Evolutionary conservation across 2,329 filamentous ascomycete species (phyloP).

Genomic region (Colletotrichum sp.): DNA sequence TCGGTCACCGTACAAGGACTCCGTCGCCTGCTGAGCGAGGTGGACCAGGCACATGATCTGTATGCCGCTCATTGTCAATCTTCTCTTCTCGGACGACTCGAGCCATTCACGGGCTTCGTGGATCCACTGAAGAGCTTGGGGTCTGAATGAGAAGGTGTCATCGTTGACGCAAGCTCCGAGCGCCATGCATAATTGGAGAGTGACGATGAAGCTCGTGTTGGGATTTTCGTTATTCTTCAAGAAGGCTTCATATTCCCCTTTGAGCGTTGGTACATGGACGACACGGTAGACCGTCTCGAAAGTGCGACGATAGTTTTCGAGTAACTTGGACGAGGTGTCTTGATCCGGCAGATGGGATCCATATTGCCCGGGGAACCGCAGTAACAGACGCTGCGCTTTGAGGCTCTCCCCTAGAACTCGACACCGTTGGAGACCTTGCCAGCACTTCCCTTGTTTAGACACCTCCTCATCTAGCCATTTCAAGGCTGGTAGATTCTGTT

Average conservation of each 20-base stretch:
- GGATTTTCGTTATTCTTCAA: conserved; percentile 18
- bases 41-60: conserved; percentile 34
- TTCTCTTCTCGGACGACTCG: conserved; percentile 26
- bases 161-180: conserved; percentile 25
- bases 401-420: conserved; percentile 45
- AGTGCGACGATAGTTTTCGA: conserved; percentile 43
- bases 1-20: conserved; percentile 24
- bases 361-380: conserved; percentile 36
- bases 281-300: conserved; percentile 47
- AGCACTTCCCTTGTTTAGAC: conserved; percentile 34
- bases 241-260: conserved; percentile 34
- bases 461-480: conserved; percentile 37
- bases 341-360: conserved; percentile 43
- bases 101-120: conserved; percentile 26
- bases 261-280: conserved; percentile 45
- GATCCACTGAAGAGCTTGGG: conserved; percentile 25
- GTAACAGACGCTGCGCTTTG: conserved; percentile 42
- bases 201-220: conserved; percentile 24
- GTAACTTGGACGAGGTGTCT: conserved; percentile 41
- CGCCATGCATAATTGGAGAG: conserved; percentile 25
- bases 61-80: conserved; percentile 29
- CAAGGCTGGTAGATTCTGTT: conserved; percentile 47
- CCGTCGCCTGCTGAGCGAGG: conserved; percentile 26
- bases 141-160: conserved; percentile 22
- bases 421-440: conserved; percentile 38